These are phyloP conservation scores for Ceratobasidium sp. DNA, from an alignment of 1,284 basidiomycete species.

Conservation along the genomic window DNA sequence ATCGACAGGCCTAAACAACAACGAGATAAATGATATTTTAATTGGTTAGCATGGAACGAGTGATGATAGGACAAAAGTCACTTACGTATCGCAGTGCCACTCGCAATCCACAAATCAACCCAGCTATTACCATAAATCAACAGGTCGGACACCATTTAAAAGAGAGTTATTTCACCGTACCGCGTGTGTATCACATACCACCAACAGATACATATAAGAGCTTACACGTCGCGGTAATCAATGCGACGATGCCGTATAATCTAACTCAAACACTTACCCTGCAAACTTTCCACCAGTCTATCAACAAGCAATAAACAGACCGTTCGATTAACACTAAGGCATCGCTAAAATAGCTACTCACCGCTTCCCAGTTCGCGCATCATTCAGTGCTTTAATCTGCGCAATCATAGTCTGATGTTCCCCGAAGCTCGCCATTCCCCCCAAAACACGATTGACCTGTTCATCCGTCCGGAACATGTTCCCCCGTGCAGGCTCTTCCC, in stretches of 20 bases:
- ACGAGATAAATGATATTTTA: not conserved
- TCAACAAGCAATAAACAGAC: not conserved
- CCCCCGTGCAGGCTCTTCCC: conserved; percentile 18
- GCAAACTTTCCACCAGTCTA: conserved; percentile 25
- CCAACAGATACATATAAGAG: conserved; percentile 32
- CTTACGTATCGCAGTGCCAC: conserved; percentile 28
- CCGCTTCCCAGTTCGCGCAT: conserved; percentile 30
- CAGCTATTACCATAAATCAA: conserved; percentile 14
- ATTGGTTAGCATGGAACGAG: not conserved
- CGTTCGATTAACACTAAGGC: not conserved
- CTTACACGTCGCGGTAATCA: not conserved
- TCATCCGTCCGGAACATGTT: conserved; percentile 33
- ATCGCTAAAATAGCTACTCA: not conserved
- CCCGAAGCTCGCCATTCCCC: conserved; percentile 31
- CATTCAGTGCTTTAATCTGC: conserved; percentile 31
- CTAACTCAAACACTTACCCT: conserved; percentile 3
- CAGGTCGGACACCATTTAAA: not conserved
- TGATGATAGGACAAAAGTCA: not conserved
- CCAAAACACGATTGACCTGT: conserved; percentile 21
- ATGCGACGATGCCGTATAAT: not conserved
- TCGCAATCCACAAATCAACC: conserved; percentile 25
- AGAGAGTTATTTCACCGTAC: not conserved
- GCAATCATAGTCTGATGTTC: conserved; percentile 32
- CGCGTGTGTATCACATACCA: conserved; percentile 33
- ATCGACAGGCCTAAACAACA: conserved; percentile 14